A percentile compares a stretch with the other conserved stretches of the same genome.
phyloP scores from a whole-genome alignment of 768 basidiomycete species.

The Bullera alba region DNA sequence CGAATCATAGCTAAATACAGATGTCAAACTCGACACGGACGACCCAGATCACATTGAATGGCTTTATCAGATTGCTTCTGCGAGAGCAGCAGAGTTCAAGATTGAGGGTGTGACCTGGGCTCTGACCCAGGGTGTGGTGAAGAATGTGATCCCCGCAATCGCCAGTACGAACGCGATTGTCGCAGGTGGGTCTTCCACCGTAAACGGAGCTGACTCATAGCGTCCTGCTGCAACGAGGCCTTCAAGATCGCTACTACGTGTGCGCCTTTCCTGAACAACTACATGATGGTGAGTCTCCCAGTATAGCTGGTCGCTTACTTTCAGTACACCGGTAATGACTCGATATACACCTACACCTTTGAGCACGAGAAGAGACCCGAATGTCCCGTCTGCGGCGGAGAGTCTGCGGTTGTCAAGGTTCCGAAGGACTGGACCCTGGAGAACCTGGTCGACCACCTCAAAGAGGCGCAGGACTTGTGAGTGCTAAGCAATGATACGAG shows the following conservation, averaged over 20 bases:
- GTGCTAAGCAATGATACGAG: constrained; percentile 40
- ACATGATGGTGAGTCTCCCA: constrained; percentile 55
- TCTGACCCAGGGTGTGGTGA: constrained; percentile 94
- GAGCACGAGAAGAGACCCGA: constrained; percentile 86
- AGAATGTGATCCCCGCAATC: constrained; percentile 98
- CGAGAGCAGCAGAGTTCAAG: constrained; percentile 85
- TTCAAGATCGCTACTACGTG: constrained; percentile 97
- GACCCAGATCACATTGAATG: constrained; percentile 94
- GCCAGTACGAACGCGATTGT: constrained; percentile 98
- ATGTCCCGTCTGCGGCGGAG: constrained; percentile 96
- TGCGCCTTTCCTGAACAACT: constrained; percentile 90
- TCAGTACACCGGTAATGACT: constrained; percentile 94
- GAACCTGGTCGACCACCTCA: constrained; percentile 74
- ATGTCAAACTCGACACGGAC: constrained; percentile 94
- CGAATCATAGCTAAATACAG: constrained; percentile 47
- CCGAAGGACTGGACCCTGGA: constrained; percentile 72
- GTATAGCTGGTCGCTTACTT: not conserved
- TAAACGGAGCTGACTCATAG: constrained; percentile 47
- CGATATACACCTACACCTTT: constrained; percentile 94
- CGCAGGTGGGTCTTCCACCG: constrained; percentile 57
- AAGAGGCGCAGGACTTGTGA: constrained; percentile 84
- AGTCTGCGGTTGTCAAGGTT: constrained; percentile 67
- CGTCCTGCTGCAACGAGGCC: constrained; percentile 96
- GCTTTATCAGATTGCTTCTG: constrained; percentile 72
- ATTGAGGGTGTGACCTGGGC: constrained; percentile 99